phyloP scores from a whole-genome alignment of 768 basidiomycete genomes.

The Leccinum incarnatum region DNA sequence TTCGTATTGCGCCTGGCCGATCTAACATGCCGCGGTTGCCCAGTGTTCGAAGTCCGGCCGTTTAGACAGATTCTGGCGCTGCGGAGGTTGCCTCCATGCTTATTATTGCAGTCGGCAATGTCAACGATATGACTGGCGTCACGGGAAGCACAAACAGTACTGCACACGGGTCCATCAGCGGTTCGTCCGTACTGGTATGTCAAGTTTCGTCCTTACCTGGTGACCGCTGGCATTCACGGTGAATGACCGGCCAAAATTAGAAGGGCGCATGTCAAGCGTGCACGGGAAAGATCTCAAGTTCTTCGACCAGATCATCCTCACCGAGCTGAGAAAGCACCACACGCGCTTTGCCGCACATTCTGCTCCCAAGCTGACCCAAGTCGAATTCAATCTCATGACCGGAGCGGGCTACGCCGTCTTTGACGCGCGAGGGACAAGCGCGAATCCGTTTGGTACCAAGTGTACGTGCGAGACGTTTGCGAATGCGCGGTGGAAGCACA shows the following conservation, averaged over 20 bases:
- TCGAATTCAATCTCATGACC: slow-evolving; percentile 25
- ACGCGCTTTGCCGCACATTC: slow-evolving; percentile 8
- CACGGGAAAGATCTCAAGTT: slow-evolving; percentile 27
- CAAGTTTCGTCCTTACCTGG: background rate
- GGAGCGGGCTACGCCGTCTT: slow-evolving; percentile 14
- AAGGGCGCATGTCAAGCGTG: slow-evolving; percentile 24
- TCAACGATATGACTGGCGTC: slow-evolving; percentile 27
- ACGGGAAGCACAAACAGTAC: slow-evolving; percentile 29
- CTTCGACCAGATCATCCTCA: slow-evolving; percentile 25
- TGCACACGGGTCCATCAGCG: slow-evolving; percentile 22
- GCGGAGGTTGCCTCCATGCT: slow-evolving; percentile 28
- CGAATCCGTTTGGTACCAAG: slow-evolving; percentile 25
- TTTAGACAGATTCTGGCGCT: slow-evolving; percentile 23
- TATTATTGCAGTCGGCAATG: slow-evolving; percentile 29
- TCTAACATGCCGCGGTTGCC: background rate
- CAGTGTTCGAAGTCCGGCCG: slow-evolving; percentile 23
- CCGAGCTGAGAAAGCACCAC: slow-evolving; percentile 23
- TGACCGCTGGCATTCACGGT: background rate
- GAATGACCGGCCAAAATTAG: slow-evolving; percentile 6
- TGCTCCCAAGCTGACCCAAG: slow-evolving; percentile 19
- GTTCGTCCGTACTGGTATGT: slow-evolving; percentile 18
- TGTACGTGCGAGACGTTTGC: slow-evolving; percentile 25
- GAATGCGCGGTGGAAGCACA: slow-evolving; percentile 24
- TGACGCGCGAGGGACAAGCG: slow-evolving; percentile 18
- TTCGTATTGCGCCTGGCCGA: background rate